Percentiles rank a stretch among this genome's conserved stretches.
Evolutionary conservation across 495 filamentous ascomycete genomes (phyloP).

Genomic region (Aspergillus nidulans): DNA sequence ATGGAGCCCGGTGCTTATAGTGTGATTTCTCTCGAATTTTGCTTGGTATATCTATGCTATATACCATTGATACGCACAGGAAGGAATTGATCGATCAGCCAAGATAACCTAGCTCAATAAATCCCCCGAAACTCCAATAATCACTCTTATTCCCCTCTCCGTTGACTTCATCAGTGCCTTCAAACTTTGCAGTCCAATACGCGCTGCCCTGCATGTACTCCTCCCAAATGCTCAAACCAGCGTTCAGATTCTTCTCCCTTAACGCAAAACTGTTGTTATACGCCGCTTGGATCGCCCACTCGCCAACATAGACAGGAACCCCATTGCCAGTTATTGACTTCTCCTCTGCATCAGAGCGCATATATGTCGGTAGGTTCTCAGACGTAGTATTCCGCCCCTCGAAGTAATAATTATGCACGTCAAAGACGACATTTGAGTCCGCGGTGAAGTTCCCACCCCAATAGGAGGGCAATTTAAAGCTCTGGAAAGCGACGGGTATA

Average conservation of each 20-base stretch:
- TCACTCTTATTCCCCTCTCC: slow-evolving; percentile 18
- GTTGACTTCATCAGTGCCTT: slow-evolving; percentile 20
- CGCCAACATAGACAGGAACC: slow-evolving; percentile 29
- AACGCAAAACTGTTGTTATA: slow-evolving; percentile 21
- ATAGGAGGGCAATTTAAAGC: slow-evolving; percentile 23
- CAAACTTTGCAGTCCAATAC: slow-evolving; percentile 28
- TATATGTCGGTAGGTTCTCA: slow-evolving; percentile 18
- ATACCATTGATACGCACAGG: slow-evolving; percentile 3
- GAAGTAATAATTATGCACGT: slow-evolving; percentile 30
- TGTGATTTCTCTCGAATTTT: slow-evolving; percentile 1
- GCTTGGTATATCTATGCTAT: slow-evolving; percentile 1
- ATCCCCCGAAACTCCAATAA: slow-evolving; percentile 26
- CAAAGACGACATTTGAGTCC: slow-evolving; percentile 26
- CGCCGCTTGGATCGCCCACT: slow-evolving; percentile 27
- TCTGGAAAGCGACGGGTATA: slow-evolving; percentile 22
- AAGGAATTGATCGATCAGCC: not conserved
- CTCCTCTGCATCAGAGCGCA: slow-evolving; percentile 19
- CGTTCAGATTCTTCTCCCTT: slow-evolving; percentile 21
- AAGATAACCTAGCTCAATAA: slow-evolving; percentile 16
- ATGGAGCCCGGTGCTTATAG: slow-evolving; percentile 10
- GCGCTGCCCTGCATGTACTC: slow-evolving; percentile 21
- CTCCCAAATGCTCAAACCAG: slow-evolving; percentile 19
- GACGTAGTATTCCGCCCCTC: slow-evolving; percentile 22
- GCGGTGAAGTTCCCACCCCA: slow-evolving; percentile 21
- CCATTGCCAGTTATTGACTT: slow-evolving; percentile 17